Percentiles rank a stretch among this genome's conserved stretches.
phyloP scores from a whole-genome alignment of 1,139 yeast genomes.

The Kluyveromyces marxianus region DNA sequence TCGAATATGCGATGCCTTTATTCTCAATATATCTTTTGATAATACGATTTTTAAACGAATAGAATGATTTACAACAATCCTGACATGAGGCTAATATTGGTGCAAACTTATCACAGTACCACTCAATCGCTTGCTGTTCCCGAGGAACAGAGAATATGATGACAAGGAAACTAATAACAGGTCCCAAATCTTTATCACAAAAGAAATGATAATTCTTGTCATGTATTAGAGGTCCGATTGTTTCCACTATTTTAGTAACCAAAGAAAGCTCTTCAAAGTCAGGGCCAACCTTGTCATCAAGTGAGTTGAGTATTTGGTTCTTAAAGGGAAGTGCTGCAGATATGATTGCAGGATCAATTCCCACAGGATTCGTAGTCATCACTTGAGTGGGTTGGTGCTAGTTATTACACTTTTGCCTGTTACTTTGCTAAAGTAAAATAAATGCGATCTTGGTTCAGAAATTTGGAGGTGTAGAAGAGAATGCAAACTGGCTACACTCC shows the following conservation, averaged over 20 bases:
- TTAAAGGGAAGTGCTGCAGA: constrained; percentile 3
- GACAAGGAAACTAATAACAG: constrained; percentile 2
- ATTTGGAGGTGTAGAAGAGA: too few species aligned
- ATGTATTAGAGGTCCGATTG: constrained; percentile 3
- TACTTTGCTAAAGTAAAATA: too few species aligned
- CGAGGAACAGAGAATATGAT: constrained; percentile 5
- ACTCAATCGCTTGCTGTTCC: constrained; percentile 4
- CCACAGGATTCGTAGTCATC: neutral
- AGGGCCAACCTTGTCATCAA: neutral
- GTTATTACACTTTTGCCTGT: neutral
- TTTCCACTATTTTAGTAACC: constrained; percentile 4
- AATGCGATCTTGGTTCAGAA: too few species aligned
- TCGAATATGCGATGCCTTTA: constrained; percentile 42
- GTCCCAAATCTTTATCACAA: constrained; percentile 4
- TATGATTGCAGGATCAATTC: neutral
- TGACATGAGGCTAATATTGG: constrained; percentile 3
- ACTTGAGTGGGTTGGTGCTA: neutral
- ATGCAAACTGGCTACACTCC: too few species aligned
- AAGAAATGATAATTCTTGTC: constrained; percentile 5
- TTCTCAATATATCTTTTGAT: constrained; percentile 44
- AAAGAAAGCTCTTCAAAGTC: constrained; percentile 3
- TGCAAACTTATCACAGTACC: constrained; percentile 5
- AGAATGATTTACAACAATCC: constrained; percentile 45
- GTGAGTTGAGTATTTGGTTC: neutral
- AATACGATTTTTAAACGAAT: constrained; percentile 44